Evolutionary conservation across 306 rosid species (phyloP).

Genomic region (Lathyrus aphaca): DNA sequence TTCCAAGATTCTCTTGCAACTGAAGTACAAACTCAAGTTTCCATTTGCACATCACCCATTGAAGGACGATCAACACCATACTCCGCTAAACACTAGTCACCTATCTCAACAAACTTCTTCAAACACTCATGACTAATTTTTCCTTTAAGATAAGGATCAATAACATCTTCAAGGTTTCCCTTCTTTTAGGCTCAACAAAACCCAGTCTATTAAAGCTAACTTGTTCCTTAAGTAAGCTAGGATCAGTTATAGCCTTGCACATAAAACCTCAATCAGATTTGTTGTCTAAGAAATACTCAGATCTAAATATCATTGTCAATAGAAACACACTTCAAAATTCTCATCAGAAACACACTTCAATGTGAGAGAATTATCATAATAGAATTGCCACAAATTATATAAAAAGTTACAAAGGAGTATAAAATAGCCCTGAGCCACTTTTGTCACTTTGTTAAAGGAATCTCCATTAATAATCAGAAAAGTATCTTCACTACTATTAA

Average conservation of each 20-base stretch:
- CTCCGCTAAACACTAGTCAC: neutral
- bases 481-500: constrained; percentile 34
- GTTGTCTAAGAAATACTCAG: neutral
- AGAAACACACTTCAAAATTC: no score
- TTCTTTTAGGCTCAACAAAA: neutral
- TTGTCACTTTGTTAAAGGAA: constrained; percentile 37
- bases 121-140: neutral
- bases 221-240: neutral
- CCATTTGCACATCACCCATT: neutral
- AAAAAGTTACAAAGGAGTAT: neutral
- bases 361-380: no score
- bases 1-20: neutral
- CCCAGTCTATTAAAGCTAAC: neutral
- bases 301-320: neutral
- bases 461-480: constrained; percentile 8
- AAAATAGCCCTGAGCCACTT: neutral
- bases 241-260: neutral
- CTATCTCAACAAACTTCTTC: neutral
- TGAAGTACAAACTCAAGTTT: neutral
- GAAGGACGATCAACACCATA: neutral
- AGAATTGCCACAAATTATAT: no score
- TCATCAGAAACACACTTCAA: no score
- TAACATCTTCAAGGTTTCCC: neutral
- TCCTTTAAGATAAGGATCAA: neutral
- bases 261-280: neutral